phyloP scores from a whole-genome alignment of 768 basidiomycete genomes.

The Psilocybe sp. region DNA sequence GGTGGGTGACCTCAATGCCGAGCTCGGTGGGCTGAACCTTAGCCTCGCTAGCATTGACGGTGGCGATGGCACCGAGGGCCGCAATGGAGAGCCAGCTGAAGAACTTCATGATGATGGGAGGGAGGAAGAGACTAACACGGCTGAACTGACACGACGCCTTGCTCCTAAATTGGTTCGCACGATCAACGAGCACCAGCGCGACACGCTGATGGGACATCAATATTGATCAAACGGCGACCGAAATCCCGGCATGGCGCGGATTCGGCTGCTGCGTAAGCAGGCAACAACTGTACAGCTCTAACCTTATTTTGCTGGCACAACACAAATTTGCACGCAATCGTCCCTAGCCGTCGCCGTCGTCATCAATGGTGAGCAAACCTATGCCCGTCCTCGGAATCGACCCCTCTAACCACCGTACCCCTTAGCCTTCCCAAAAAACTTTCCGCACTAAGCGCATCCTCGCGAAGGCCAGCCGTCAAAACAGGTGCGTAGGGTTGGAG shows the following conservation, averaged over 20 bases:
- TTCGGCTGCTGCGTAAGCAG: slow-evolving; percentile 6
- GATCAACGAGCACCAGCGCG: too few relatives aligned
- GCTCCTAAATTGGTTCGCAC: too few relatives aligned
- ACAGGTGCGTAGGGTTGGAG: slow-evolving; percentile 59
- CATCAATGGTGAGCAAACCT: slow-evolving; percentile 45
- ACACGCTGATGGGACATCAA: too few relatives aligned
- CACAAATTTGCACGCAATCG: slow-evolving; percentile 20
- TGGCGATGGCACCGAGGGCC: slow-evolving; percentile 40
- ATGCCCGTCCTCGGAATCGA: slow-evolving; percentile 3
- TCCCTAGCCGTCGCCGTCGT: slow-evolving; percentile 33
- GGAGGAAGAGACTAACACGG: too few relatives aligned
- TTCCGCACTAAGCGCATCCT: slow-evolving; percentile 97
- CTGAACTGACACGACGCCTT: too few relatives aligned
- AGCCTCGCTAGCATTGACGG: slow-evolving; percentile 29
- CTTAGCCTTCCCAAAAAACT: slow-evolving; percentile 96
- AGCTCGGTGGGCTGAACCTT: too few relatives aligned
- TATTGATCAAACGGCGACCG: too few relatives aligned
- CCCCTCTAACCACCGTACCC: slow-evolving; percentile 6
- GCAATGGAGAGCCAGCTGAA: slow-evolving; percentile 45
- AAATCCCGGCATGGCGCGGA: neutral
- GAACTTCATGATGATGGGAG: slow-evolving; percentile 45
- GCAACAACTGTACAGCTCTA: slow-evolving; percentile 34
- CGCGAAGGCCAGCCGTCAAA: slow-evolving; percentile 94
- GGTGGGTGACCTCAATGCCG: too few relatives aligned
- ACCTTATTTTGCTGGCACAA: slow-evolving; percentile 30